Base-by-base conservation (phyloP, 306 rosid species). In the Gynostemma pentaphyllum region DNA sequence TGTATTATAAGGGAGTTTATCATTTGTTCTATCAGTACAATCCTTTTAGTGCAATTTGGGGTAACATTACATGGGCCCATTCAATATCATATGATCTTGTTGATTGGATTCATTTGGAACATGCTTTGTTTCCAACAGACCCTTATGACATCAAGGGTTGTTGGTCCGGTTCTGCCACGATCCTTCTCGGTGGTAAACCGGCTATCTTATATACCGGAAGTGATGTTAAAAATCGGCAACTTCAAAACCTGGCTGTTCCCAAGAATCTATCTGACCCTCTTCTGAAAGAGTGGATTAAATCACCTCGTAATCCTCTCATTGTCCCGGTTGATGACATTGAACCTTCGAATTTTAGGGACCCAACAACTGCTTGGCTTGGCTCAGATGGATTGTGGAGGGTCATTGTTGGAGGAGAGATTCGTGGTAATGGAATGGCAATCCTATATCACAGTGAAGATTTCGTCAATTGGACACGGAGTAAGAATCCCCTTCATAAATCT, bases 301-400 rank as follows among this genome's bases (percentile, higher is more conserved):
- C 67, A 21, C 65, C 83, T 68, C 74, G 64, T 5, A 83, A 83
- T 47, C 88, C 88, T 15, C 47, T 83, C 1, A 68, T 80, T 50
- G 49, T 73, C 14, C 66, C 79, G 23, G 74, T 75, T 2, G 45
- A 9, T 61, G 79, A 53, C 46, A 73, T 75, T 64, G 84, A 76
- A 10, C 55, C 45, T 14, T 0, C 5, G 4, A 48, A 75, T 21
- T 83, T 83, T 22, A 72, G 88, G 67, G 88, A 83, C 65, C 88
- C 88, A 5, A 74, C 85, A 14, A 83, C 83, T 53, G 85, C 81
- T 59, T 83, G 88, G 88, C 52, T 69, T 7, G 83, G 83, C 40
- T 37, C 53, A 4, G 81, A 80, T 53, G 61, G 71, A 28, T 48
- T 68, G 45, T 80, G 83, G 83, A 75, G 85, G 10, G 72, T 75